A percentile compares a stretch with the other conserved stretches of the same genome.
phyloP scores from a whole-genome alignment of 179 eudicot genomes.

The Carnegiea gigantea region DNA sequence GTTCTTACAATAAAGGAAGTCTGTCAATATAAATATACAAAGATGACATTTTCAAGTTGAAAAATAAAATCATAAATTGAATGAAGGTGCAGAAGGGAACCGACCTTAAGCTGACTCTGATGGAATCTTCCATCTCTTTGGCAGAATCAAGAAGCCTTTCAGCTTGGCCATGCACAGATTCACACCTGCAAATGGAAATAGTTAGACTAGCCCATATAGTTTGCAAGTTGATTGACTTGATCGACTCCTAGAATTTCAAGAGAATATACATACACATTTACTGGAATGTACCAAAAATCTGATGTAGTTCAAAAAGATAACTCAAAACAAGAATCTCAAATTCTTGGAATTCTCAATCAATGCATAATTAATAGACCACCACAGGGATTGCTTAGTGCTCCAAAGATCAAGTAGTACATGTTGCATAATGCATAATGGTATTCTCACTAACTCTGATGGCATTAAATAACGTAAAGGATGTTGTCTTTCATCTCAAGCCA shows the following conservation, averaged over 20 bases:
- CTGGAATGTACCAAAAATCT: background rate
- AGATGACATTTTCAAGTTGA: background rate
- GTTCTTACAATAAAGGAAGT: background rate
- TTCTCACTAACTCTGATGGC: background rate
- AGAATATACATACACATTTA: background rate
- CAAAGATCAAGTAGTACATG: background rate
- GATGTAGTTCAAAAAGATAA: constrained; percentile 1
- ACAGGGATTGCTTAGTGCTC: background rate
- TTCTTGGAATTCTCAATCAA: constrained; percentile 4
- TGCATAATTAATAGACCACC: background rate
- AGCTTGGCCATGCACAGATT: constrained; percentile 98
- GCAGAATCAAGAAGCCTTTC: constrained; percentile 99
- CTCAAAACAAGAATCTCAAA: background rate
- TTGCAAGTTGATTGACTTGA: constrained; percentile 1
- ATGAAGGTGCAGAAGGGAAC: constrained; percentile 8
- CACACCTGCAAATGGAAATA: constrained; percentile 68
- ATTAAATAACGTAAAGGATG: background rate
- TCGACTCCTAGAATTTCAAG: background rate
- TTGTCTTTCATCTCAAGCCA: background rate
- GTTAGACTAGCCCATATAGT: background rate
- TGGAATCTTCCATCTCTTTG: constrained; percentile 98
- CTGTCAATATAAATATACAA: background rate
- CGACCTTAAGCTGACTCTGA: constrained; percentile 91
- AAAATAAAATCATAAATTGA: background rate
- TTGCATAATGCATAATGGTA: background rate